phyloP scores from a whole-genome alignment of 225 moss, liverwort and hornwort genomes.

The Asterella californica region DNA sequence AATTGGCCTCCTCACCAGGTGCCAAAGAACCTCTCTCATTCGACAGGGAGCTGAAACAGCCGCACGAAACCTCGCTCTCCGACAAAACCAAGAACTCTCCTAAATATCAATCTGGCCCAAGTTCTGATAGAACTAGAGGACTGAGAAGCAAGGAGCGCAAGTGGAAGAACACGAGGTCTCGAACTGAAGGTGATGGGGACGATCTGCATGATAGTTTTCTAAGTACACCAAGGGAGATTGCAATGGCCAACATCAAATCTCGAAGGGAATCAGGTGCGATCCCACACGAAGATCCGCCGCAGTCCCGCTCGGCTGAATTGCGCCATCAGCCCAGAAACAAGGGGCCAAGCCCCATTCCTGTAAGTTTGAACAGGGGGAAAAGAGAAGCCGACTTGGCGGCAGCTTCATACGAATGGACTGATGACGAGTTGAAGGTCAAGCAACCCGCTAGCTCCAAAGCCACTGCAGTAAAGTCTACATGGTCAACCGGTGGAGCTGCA shows the following conservation, averaged over 20 bases:
- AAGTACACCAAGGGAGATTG: constrained; percentile 35
- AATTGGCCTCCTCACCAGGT: not conserved
- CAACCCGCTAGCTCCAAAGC: not conserved
- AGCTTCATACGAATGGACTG: not conserved
- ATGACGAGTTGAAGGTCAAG: not conserved
- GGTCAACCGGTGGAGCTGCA: constrained; percentile 15
- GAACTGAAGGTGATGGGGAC: constrained; percentile 16
- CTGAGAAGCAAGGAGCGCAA: constrained; percentile 22
- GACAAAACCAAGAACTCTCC: not conserved
- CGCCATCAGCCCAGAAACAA: not conserved
- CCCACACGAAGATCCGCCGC: not conserved
- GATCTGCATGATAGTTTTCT: constrained; percentile 46
- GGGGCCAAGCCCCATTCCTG: not conserved
- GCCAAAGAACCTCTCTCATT: not conserved
- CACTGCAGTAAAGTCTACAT: not conserved
- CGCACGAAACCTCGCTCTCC: not conserved
- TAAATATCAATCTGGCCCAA: not conserved
- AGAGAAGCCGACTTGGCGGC: not conserved
- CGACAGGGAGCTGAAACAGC: not conserved
- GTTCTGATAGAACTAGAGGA: not conserved
- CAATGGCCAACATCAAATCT: constrained; percentile 26
- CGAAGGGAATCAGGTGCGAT: not conserved
- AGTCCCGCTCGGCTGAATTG: not conserved
- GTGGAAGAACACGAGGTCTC: constrained; percentile 36
- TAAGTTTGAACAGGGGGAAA: not conserved